Conservation (phyloP, 2,329 filamentous ascomycete genomes). For the Beauveria rudraprayagi region DNA sequence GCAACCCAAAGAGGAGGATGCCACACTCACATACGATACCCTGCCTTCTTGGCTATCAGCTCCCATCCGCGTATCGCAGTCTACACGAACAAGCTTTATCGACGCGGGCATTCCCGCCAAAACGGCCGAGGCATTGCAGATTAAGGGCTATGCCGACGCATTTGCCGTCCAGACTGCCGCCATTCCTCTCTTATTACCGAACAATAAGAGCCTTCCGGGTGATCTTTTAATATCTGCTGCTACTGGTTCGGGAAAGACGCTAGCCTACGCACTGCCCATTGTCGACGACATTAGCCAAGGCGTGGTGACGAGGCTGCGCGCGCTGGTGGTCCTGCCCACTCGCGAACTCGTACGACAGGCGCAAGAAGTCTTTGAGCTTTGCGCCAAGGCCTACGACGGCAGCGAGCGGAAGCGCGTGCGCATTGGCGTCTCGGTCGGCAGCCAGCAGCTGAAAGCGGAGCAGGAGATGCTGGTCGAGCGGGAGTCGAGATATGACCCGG, state of each 20-base stretch:
- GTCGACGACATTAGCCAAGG: constrained; percentile 64
- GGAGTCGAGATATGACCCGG: constrained; percentile 55
- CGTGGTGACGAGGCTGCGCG: constrained; percentile 59
- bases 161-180: constrained; percentile 42
- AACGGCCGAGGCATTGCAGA: constrained; percentile 52
- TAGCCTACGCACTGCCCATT: constrained; percentile 84
- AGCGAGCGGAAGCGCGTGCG: constrained; percentile 58
- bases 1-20: constrained; percentile 46
- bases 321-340: constrained; percentile 81
- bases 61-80: constrained; percentile 60
- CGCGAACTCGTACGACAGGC: constrained; percentile 85
- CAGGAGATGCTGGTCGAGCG: constrained; percentile 40
- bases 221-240: constrained; percentile 88
- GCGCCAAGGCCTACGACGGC: constrained; percentile 52
- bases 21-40: constrained; percentile 63
- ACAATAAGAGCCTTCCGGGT: constrained; percentile 51
- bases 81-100: constrained; percentile 52
- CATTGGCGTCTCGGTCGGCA: constrained; percentile 77
- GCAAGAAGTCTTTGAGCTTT: constrained; percentile 67
- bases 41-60: constrained; percentile 74
- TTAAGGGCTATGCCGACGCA: constrained; percentile 41
- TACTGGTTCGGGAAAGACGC: constrained; percentile 91
- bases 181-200: constrained; percentile 69
- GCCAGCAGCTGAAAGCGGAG: constrained; percentile 62
- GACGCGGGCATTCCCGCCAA: constrained; percentile 54